Percentiles rank a stretch among this genome's conserved stretches.
Evolutionary conservation across 148 eudicot species (phyloP).

Genomic region (Salicornia ramosissima): DNA sequence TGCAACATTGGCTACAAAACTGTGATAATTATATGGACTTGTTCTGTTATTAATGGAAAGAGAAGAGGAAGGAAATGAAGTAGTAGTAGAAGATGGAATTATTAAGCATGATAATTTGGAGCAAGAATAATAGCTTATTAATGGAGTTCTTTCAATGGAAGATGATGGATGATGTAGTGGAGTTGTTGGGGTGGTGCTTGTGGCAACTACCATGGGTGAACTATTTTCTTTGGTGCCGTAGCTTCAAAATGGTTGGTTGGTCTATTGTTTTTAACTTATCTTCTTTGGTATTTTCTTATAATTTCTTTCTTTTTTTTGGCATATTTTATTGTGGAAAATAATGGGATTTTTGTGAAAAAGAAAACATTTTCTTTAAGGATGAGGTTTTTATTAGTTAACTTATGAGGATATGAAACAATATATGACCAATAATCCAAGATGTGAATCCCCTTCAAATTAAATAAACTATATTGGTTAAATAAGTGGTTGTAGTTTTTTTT

Average conservation of each 20-base stretch:
- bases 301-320: background rate
- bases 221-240: background rate
- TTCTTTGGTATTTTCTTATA: background rate
- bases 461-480: no score
- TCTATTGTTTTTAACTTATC: constrained; percentile 8
- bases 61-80: constrained; percentile 11
- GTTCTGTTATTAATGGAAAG: background rate
- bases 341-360: no score
- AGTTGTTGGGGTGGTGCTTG: constrained; percentile 16
- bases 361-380: no score
- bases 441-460: no score
- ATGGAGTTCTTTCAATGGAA: constrained; percentile 26
- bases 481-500: no score
- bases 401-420: no score
- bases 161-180: background rate
- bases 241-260: constrained; percentile 15
- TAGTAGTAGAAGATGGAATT: background rate
- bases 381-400: no score
- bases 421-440: no score
- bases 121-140: background rate
- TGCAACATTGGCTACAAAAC: constrained; percentile 52
- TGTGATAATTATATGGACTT: background rate
- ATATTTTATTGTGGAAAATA: background rate
- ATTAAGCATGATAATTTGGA: background rate
- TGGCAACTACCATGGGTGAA: constrained; percentile 37